A percentile compares a stretch with the other conserved stretches of the same genome.
Evolutionary conservation across 148 eudicot species (phyloP).

Genomic region (Fagopyrum tataricum): DNA sequence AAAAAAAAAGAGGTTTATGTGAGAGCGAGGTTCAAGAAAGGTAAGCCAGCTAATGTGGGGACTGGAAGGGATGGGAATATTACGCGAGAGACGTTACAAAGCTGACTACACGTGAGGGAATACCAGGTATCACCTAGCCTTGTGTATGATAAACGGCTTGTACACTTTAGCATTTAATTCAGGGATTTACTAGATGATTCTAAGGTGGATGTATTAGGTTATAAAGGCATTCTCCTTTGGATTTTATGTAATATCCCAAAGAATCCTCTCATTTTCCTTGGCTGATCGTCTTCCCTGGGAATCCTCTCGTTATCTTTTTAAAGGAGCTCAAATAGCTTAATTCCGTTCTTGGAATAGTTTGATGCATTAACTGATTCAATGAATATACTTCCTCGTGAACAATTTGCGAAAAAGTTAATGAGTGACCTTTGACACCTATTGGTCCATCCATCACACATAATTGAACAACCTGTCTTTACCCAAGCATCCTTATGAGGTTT

Average conservation of each 20-base stretch:
- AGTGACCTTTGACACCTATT: background rate
- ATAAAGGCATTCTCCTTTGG: background rate
- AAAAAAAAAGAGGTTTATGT: background rate
- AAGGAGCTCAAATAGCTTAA: background rate
- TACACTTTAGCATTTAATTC: background rate
- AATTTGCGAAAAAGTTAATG: background rate
- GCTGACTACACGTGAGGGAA: background rate
- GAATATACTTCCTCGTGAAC: background rate
- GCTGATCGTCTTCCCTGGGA: background rate
- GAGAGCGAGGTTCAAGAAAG: background rate
- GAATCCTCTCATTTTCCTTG: background rate
- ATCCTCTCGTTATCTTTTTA: background rate
- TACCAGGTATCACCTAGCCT: background rate
- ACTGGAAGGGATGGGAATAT: background rate
- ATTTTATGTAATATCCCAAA: background rate
- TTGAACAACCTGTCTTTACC: background rate
- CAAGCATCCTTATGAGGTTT: background rate
- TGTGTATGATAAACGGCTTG: background rate
- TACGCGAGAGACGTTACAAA: background rate
- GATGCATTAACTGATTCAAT: background rate
- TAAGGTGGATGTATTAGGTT: background rate
- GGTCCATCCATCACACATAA: background rate
- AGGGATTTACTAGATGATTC: background rate
- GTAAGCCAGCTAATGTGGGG: background rate
- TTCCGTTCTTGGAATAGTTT: background rate